Evolutionary conservation across 768 basidiomycete genomes (phyloP).

Genomic region (Paxillus involutus): DNA sequence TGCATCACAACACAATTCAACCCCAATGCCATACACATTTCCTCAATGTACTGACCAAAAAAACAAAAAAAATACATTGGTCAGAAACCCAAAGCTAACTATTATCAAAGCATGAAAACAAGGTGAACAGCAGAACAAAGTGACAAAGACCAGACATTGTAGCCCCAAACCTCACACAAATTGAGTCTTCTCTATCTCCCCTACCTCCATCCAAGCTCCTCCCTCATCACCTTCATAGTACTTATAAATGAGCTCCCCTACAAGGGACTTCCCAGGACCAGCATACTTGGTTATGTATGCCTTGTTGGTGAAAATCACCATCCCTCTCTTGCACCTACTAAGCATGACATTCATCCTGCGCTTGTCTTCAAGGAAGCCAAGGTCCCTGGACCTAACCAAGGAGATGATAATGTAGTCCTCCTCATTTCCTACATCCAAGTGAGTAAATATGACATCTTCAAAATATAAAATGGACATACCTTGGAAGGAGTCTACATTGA

Average conservation of each 20-base stretch:
- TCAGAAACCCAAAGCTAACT: not conserved
- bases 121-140: not conserved
- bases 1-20: too few species aligned
- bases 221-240: conserved; percentile 31
- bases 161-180: conserved; percentile 15
- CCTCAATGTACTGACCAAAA: not conserved
- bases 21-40: not conserved
- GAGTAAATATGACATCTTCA: not conserved
- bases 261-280: conserved; percentile 43
- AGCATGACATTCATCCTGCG: conserved; percentile 88
- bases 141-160: not conserved
- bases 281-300: conserved; percentile 60
- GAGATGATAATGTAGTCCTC: conserved; percentile 77
- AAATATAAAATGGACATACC: conserved; percentile 40
- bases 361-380: conserved; percentile 67
- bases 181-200: conserved; percentile 23
- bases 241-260: conserved; percentile 36
- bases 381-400: conserved; percentile 56
- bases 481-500: conserved; percentile 82
- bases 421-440: conserved; percentile 65
- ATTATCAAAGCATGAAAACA: not conserved
- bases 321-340: conserved; percentile 72
- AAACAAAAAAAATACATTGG: not conserved
- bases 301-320: conserved; percentile 70
- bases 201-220: conserved; percentile 36